Percentiles rank a stretch among this genome's conserved stretches.
Evolutionary conservation across 192 early-diverging fungal genomes (phyloP).

Genomic region (Ambispora gerdemannii): DNA sequence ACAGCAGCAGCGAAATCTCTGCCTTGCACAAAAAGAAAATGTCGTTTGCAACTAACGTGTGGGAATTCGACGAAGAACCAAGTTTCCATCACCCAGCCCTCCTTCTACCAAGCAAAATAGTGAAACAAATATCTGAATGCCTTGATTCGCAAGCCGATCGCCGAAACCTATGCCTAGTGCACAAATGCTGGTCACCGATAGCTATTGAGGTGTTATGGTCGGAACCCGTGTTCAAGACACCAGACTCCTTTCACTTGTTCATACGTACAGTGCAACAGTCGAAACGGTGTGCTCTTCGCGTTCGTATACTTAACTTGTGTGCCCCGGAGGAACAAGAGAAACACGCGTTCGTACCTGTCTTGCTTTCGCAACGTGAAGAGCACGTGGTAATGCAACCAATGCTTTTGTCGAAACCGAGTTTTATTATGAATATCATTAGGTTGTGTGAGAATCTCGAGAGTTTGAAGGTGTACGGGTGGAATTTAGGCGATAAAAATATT

Average conservation of each 20-base stretch:
- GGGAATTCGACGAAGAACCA: not conserved
- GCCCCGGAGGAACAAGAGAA: constrained; percentile 9
- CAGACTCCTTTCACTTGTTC: constrained; percentile 34
- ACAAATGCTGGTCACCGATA: constrained; percentile 33
- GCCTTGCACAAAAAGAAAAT: too few relatives aligned
- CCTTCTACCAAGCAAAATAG: not conserved
- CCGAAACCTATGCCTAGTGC: constrained; percentile 34
- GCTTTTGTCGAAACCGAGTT: constrained; percentile 26
- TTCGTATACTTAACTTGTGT: constrained; percentile 34
- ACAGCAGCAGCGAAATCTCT: too few relatives aligned
- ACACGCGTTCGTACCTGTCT: constrained; percentile 10
- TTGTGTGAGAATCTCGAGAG: constrained; percentile 36
- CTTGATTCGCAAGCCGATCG: constrained; percentile 28
- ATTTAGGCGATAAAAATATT: constrained; percentile 29
- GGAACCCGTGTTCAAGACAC: constrained; percentile 32
- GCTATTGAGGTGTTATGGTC: constrained; percentile 41
- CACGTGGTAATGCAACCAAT: constrained; percentile 12
- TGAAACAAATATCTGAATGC: not conserved
- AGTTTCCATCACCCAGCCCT: not conserved
- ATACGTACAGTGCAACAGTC: constrained; percentile 6
- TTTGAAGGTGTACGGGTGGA: constrained; percentile 41
- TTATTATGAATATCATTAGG: constrained; percentile 24
- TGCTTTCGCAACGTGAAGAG: not conserved
- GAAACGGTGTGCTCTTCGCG: constrained; percentile 29
- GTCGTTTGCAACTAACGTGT: too few relatives aligned